Evolutionary conservation across 75 land plant genomes (phyloP).

Genomic region (Selaginella moellendorffii): DNA sequence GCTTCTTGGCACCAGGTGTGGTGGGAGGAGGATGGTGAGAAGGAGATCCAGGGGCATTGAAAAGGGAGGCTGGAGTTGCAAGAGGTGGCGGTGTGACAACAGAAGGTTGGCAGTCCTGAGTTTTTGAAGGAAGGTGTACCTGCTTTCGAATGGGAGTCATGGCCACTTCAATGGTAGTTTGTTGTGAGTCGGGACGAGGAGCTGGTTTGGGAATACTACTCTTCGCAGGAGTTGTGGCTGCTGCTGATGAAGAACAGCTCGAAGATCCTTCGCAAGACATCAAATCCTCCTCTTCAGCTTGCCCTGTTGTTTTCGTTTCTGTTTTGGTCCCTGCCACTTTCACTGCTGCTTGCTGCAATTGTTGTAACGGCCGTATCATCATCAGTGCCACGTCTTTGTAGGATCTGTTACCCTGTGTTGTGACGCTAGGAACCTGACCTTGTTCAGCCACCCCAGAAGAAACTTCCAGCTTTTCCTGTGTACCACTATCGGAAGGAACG

Average conservation of each 20-base stretch:
- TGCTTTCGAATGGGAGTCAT: conserved; percentile 2
- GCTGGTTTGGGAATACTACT: background rate
- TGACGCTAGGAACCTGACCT: too few relatives aligned
- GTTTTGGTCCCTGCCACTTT: too few relatives aligned
- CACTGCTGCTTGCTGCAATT: too few relatives aligned
- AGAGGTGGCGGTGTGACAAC: background rate
- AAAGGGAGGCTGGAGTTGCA: background rate
- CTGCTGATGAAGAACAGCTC: conserved; percentile 2
- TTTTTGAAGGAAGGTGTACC: background rate
- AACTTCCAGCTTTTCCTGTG: background rate
- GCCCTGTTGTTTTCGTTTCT: background rate
- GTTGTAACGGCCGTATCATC: too few relatives aligned
- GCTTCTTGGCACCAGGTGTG: too few relatives aligned
- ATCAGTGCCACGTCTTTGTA: conserved; percentile 1
- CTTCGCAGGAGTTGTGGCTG: background rate
- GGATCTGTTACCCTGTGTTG: too few relatives aligned
- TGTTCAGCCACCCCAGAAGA: too few relatives aligned
- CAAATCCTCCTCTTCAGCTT: background rate
- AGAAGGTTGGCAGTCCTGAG: background rate
- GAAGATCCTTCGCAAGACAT: too few relatives aligned
- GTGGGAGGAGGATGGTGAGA: too few relatives aligned
- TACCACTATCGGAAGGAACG: background rate
- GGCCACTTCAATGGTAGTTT: too few relatives aligned
- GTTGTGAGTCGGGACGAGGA: background rate
- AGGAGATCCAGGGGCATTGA: background rate